Evolutionary conservation across 2,329 filamentous ascomycete genomes (phyloP).

Genomic region (Trichophyton simii): DNA sequence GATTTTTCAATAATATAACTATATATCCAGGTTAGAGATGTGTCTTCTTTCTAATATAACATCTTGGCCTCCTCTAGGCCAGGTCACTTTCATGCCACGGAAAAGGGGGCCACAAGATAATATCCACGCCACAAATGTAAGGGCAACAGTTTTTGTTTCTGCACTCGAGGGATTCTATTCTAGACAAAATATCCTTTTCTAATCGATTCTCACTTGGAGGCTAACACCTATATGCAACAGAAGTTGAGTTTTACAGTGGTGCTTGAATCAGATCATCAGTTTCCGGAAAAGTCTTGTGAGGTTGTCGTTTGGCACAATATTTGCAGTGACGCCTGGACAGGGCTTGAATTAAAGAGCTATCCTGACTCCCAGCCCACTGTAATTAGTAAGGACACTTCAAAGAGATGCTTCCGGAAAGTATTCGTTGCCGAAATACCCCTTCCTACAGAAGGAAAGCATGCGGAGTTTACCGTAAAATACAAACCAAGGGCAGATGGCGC

Average conservation of each 20-base stretch:
- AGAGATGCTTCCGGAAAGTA: constrained; percentile 24
- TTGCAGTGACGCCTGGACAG: constrained; percentile 43
- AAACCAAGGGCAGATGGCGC: constrained; percentile 24
- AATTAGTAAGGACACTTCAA: constrained; percentile 14
- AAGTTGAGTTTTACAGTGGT: constrained; percentile 53
- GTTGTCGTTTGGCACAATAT: constrained; percentile 64
- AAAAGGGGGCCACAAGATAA: neutral
- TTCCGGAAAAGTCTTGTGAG: constrained; percentile 52
- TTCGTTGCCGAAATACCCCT: constrained; percentile 23
- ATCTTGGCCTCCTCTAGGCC: constrained; percentile 61
- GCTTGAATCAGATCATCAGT: constrained; percentile 50
- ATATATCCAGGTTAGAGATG: constrained; percentile 31
- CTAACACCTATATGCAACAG: neutral
- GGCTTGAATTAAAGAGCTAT: constrained; percentile 39
- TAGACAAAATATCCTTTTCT: neutral
- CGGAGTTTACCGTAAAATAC: constrained; percentile 34
- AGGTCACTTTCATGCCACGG: constrained; percentile 34
- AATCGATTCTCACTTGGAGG: neutral
- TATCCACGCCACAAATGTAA: constrained; percentile 14
- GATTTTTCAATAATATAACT: constrained; percentile 21
- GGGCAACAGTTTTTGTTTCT: constrained; percentile 11
- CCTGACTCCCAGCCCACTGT: constrained; percentile 20
- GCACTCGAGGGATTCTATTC: neutral
- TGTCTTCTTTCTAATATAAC: constrained; percentile 44
- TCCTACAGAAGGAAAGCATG: constrained; percentile 20